Evolutionary conservation across 371 early-diverging fungal genomes (phyloP).

Genomic region (Mucor sp.): DNA sequence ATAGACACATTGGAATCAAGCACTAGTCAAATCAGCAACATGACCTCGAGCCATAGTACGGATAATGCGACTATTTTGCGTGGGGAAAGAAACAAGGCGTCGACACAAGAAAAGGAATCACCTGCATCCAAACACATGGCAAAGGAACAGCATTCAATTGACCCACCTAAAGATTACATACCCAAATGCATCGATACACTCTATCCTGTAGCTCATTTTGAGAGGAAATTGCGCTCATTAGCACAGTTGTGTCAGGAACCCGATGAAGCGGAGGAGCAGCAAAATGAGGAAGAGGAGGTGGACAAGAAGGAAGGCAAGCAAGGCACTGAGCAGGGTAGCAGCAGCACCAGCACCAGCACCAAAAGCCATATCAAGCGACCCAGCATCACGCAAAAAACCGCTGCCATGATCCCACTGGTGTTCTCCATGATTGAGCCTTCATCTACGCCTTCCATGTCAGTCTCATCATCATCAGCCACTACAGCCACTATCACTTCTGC

Average conservation of each 20-base stretch:
- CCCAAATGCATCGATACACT: slow-evolving; percentile 45
- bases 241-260: slow-evolving; percentile 48
- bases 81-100: not conserved
- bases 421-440: slow-evolving; percentile 32
- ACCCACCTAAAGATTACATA: slow-evolving; percentile 14
- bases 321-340: not conserved
- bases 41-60: not conserved
- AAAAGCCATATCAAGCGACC: not conserved
- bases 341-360: not conserved
- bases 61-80: not conserved
- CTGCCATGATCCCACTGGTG: slow-evolving; percentile 34
- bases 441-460: not conserved
- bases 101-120: not conserved
- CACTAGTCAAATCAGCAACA: slow-evolving; percentile 18
- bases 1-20: slow-evolving; percentile 41
- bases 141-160: not conserved
- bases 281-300: too few species aligned
- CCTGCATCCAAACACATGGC: not conserved
- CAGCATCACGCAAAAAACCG: slow-evolving; percentile 9
- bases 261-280: slow-evolving; percentile 2
- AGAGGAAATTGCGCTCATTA: slow-evolving; percentile 41
- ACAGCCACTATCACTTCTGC: not conserved
- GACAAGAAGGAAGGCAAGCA: not conserved
- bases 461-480: not conserved
- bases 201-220: slow-evolving; percentile 46